phyloP scores from a whole-genome alignment of 2,329 filamentous ascomycete genomes.

The Fusarium sp. region DNA sequence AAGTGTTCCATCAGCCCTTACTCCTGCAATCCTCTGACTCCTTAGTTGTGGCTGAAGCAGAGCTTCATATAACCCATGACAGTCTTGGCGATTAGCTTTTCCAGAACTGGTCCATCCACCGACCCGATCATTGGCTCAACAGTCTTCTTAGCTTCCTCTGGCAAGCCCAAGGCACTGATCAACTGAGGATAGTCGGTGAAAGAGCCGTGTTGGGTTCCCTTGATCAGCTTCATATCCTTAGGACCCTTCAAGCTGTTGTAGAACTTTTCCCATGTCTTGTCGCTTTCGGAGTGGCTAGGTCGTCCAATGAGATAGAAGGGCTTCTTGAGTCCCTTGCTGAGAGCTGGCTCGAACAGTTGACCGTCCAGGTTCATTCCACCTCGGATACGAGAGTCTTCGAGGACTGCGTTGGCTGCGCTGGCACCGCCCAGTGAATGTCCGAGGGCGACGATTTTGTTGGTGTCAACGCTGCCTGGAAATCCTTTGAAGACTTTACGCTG shows the following conservation, averaged over 20 bases:
- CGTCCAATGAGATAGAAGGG: constrained; percentile 53
- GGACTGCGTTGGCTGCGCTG: constrained; percentile 51
- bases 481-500: constrained; percentile 32
- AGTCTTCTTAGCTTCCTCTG: constrained; percentile 16
- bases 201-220: constrained; percentile 49
- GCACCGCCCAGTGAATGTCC: constrained; percentile 59
- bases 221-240: constrained; percentile 45
- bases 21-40: not conserved
- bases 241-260: constrained; percentile 47
- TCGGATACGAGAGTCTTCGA: constrained; percentile 51
- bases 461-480: constrained; percentile 47
- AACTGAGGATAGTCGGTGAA: constrained; percentile 52
- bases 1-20: not conserved
- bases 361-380: constrained; percentile 60
- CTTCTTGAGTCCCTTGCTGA: constrained; percentile 46
- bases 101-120: not conserved
- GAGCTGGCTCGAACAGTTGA: constrained; percentile 49
- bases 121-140: constrained; percentile 14
- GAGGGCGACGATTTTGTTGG: constrained; percentile 51
- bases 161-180: constrained; percentile 43
- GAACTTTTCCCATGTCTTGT: constrained; percentile 52
- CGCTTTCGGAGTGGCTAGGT: constrained; percentile 48
- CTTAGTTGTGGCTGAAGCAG: not conserved
- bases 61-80: not conserved
- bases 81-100: not conserved